Base-by-base conservation (phyloP, 202 grass and related monocot genomes). In the Saccharum hybrid region DNA sequence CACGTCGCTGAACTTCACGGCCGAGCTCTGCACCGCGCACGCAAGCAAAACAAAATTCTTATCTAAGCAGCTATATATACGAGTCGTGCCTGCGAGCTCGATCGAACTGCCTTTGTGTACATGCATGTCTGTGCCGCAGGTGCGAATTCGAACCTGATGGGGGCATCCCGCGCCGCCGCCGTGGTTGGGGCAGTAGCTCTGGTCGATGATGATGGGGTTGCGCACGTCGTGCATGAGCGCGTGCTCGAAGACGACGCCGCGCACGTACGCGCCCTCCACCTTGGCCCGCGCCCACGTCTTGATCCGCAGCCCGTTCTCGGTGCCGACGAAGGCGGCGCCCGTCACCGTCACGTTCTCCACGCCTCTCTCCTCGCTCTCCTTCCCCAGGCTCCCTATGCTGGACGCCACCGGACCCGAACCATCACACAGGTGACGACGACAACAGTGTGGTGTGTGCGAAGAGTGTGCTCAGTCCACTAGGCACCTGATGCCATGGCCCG, bases 1-100 rank as follows among this genome's bases (percentile, higher is more conserved):
- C 61, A 94, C 87, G 0, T 88, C 59, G 67, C 92, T 94, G 39
- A 92, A 90, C 71, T 94, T 92, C 69, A 92, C 78, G 3, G 76
- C 80, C 7, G 90, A 94, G 62, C 72, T 88, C 81, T 86, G 68
- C 64, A 15, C 52, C 54, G 19, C 18, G 7, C 1, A 57, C 18
- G 52, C 18, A 57, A 22, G n/a, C 56, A 10, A 59, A 22, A 22
- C 56, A 10, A 0, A 59, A 59, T 59, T 59, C 56, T 57, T n/a
- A 21, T 1, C 49, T 18, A 5, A 18, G 15, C 4, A 51, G 46
- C 46, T 6, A 51, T 16, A 51, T 1, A 4, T 15, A 4, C 13
- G 13, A 51, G 46, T 48, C 45, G n/a, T 54, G 51, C 52, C 8
- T 59, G n/a, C 56, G 2, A 0, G 56, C 8, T 7, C 54, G 18